Evolutionary conservation across 352 stramenopile species (phyloP).

Genomic region (Globisporangium emineosum): DNA sequence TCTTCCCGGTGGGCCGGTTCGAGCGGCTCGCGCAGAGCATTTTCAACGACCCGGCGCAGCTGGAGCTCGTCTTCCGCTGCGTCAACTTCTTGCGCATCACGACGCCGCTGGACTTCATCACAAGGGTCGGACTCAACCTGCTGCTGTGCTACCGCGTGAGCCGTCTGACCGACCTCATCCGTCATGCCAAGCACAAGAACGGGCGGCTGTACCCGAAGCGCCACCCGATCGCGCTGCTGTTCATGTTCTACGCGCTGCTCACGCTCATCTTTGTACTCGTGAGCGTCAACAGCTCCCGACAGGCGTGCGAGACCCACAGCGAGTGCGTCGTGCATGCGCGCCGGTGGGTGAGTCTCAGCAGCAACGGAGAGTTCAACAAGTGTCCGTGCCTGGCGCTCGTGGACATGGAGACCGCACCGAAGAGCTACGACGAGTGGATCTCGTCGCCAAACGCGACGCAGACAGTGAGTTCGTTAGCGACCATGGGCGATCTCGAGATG

Average conservation of each 20-base stretch:
- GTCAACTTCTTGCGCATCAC: conserved; percentile 21
- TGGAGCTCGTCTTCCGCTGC: conserved; percentile 13
- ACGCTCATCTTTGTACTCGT: conserved; percentile 16
- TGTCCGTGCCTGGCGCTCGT: conserved; percentile 15
- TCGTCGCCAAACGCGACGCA: conserved; percentile 27
- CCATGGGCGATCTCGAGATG: conserved; percentile 26
- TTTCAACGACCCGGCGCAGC: conserved; percentile 23
- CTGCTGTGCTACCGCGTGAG: conserved; percentile 16
- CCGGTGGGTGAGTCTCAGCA: conserved; percentile 11
- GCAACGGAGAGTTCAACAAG: conserved; percentile 12
- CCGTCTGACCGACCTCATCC: conserved; percentile 13
- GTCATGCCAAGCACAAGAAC: conserved; percentile 9
- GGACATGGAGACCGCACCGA: conserved; percentile 7
- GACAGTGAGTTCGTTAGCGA: conserved; percentile 24
- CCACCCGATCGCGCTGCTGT: conserved; percentile 12
- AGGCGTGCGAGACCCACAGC: conserved; percentile 9
- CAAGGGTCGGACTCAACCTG: conserved; percentile 14
- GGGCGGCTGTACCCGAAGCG: conserved; percentile 13
- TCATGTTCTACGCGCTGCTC: conserved; percentile 10
- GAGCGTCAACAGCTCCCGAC: conserved; percentile 12
- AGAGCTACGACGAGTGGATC: conserved; percentile 28
- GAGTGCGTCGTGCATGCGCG: conserved; percentile 13
- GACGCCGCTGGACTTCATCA: conserved; percentile 20
- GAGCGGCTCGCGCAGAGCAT: conserved; percentile 27
- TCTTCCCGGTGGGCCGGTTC: conserved; percentile 27